Evolutionary conservation across 495 filamentous ascomycete species (phyloP).

Genomic region (Chaetomium tenue): DNA sequence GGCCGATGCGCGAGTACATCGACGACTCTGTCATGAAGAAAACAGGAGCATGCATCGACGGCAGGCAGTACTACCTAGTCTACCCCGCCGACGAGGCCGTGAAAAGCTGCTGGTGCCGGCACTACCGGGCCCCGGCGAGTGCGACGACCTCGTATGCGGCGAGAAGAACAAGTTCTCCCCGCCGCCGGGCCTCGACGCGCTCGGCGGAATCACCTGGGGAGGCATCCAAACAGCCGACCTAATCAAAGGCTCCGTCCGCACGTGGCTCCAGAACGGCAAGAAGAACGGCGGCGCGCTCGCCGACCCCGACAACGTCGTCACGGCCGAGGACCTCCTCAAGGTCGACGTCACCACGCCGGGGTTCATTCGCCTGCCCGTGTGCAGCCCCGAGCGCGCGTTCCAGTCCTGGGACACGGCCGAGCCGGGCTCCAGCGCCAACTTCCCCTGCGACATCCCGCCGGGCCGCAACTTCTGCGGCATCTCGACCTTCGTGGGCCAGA

Average conservation of each 20-base stretch:
- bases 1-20: constrained; percentile 29
- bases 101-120: constrained; percentile 6
- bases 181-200: constrained; percentile 29
- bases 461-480: constrained; percentile 2
- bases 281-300: constrained; percentile 29
- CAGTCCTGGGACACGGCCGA: constrained; percentile 23
- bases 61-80: constrained; percentile 36
- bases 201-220: constrained; percentile 17
- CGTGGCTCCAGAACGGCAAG: constrained; percentile 35
- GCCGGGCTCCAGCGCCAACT: constrained; percentile 14
- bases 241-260: constrained; percentile 33
- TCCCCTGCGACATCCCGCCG: constrained; percentile 7
- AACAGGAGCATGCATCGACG: constrained; percentile 30
- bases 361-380: constrained; percentile 38
- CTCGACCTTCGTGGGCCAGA: constrained; percentile 4
- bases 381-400: constrained; percentile 30
- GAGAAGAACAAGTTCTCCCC: constrained; percentile 27
- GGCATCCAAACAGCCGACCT: constrained; percentile 30
- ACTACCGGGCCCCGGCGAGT: not conserved
- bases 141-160: not conserved
- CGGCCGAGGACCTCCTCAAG: constrained; percentile 22
- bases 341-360: constrained; percentile 33
- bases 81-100: constrained; percentile 2
- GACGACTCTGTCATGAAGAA: constrained; percentile 19
- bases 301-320: constrained; percentile 22